phyloP scores from a whole-genome alignment of 768 basidiomycete species.

The Pleurotus salmoneostramineus region DNA sequence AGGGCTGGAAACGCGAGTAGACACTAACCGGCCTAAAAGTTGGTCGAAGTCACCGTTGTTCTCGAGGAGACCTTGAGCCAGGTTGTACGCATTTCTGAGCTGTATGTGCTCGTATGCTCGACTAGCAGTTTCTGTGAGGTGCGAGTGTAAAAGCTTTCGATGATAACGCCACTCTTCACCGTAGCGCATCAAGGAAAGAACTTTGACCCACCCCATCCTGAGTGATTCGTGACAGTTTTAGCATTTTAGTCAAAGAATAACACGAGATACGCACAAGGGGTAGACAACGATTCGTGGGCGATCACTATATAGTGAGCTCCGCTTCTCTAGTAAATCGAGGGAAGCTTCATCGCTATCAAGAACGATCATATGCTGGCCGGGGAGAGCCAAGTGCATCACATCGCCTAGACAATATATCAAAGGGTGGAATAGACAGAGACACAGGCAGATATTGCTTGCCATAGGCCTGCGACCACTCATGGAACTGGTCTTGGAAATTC shows the following conservation, averaged over 20 bases:
- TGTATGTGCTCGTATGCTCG: background rate
- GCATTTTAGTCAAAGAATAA: background rate
- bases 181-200: background rate
- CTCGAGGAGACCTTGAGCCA: background rate
- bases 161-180: background rate
- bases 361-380: background rate
- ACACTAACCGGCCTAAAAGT: background rate
- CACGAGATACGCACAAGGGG: background rate
- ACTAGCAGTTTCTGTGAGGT: background rate
- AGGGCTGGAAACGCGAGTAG: background rate
- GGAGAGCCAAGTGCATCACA: background rate
- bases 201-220: background rate
- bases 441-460: background rate
- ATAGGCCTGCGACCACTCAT: background rate
- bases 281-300: background rate
- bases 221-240: background rate
- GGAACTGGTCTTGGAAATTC: background rate
- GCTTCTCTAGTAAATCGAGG: background rate
- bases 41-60: background rate
- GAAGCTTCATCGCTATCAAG: background rate
- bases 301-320: background rate
- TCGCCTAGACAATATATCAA: background rate
- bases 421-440: background rate
- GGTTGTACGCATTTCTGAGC: background rate
- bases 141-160: background rate